Conservation (phyloP, 1,139 yeast genomes). For the Candida sp. region DNA sequence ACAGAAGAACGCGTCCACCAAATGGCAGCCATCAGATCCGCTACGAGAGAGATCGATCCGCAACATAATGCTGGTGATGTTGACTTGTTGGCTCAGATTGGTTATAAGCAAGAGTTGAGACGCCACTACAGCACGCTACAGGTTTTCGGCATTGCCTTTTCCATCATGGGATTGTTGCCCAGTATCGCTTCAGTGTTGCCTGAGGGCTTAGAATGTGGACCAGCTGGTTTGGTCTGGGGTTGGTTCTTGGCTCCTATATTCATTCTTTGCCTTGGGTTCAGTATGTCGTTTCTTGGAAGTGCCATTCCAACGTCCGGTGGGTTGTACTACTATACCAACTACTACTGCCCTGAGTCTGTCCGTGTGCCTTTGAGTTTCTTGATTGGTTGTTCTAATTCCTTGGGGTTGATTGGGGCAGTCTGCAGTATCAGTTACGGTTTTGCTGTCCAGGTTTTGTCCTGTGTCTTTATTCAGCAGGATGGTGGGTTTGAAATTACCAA, state of each 20-base stretch:
- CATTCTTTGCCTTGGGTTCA: conserved; percentile 58
- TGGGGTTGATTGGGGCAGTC: conserved; percentile 40
- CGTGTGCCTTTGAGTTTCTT: conserved; percentile 45
- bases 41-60: conserved; percentile 29
- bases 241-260: conserved; percentile 68
- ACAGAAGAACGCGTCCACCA: conserved; percentile 25
- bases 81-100: conserved; percentile 55
- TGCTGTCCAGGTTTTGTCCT: conserved; percentile 38
- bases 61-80: conserved; percentile 38
- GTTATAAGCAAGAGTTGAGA: conserved; percentile 55
- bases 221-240: conserved; percentile 65
- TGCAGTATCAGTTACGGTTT: conserved; percentile 45
- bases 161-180: conserved; percentile 57
- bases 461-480: conserved; percentile 32
- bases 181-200: conserved; percentile 43
- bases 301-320: conserved; percentile 82
- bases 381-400: conserved; percentile 46
- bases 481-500: conserved; percentile 36
- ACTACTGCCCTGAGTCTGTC: conserved; percentile 33
- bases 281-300: conserved; percentile 68
- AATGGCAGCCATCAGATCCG: conserved; percentile 27
- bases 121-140: conserved; percentile 52
- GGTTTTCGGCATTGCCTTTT: conserved; percentile 57
- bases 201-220: conserved; percentile 44
- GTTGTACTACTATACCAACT: conserved; percentile 59